Evolutionary conservation across 345 rosid species (phyloP).

Genomic region (Anastatica hierochuntica): DNA sequence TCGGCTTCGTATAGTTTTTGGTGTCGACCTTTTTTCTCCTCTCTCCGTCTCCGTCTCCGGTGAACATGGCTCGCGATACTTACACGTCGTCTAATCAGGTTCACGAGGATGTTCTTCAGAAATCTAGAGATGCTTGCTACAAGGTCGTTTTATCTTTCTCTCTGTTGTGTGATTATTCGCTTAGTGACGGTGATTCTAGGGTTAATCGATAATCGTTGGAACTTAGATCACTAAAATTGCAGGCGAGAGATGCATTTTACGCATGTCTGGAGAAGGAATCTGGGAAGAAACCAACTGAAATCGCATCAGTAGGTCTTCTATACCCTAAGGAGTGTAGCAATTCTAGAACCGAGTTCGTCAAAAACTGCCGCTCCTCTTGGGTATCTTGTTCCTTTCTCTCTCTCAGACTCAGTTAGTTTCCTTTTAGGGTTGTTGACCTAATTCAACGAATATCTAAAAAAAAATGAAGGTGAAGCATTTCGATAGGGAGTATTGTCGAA

Average conservation of each 20-base stretch:
- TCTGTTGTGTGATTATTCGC: too few species aligned
- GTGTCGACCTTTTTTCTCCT: neutral
- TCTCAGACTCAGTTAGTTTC: neutral
- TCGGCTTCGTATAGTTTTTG: too few species aligned
- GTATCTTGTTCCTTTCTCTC: constrained; percentile 18
- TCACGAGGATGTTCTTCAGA: constrained; percentile 57
- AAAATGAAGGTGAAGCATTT: constrained; percentile 72
- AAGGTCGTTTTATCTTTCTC: constrained; percentile 26
- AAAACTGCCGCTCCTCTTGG: constrained; percentile 69
- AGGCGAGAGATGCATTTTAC: constrained; percentile 82
- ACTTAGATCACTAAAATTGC: neutral
- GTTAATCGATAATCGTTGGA: neutral
- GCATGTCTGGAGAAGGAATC: constrained; percentile 62
- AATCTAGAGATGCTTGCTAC: constrained; percentile 72
- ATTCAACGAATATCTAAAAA: neutral
- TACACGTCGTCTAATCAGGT: constrained; percentile 40
- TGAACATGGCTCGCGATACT: constrained; percentile 36
- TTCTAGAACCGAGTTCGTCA: constrained; percentile 41
- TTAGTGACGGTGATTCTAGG: too few species aligned
- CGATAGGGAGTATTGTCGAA: constrained; percentile 59
- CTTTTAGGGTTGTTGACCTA: neutral
- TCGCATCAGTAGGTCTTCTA: constrained; percentile 66
- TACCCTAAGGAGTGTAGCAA: constrained; percentile 59
- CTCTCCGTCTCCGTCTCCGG: neutral
- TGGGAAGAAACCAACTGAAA: constrained; percentile 57